Conservation (phyloP, 805 yeast species). For the Priceomyces castillae region DNA sequence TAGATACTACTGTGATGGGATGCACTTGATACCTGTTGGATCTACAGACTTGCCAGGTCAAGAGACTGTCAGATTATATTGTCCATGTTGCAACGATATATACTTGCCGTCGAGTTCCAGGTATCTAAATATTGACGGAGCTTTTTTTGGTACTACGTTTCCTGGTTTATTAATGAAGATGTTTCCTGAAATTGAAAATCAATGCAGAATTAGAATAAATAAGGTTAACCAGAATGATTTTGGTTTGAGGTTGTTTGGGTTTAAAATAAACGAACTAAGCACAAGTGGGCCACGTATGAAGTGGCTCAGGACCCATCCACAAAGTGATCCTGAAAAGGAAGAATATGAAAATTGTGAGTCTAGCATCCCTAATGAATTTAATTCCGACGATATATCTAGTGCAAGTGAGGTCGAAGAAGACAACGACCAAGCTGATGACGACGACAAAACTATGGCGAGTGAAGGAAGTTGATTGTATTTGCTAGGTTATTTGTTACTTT, state of each 20-base stretch:
- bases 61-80: constrained; percentile 87
- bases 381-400: constrained; percentile 8
- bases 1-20: constrained; percentile 82
- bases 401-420: constrained; percentile 27
- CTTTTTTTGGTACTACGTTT: constrained; percentile 94
- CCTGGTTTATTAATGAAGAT: constrained; percentile 89
- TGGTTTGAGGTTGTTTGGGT: constrained; percentile 83
- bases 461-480: constrained; percentile 18
- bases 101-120: constrained; percentile 87
- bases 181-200: constrained; percentile 86
- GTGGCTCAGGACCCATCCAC: constrained; percentile 85
- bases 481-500: not conserved
- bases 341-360: constrained; percentile 68
- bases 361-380: constrained; percentile 40
- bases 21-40: constrained; percentile 89
- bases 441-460: constrained; percentile 45
- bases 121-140: constrained; percentile 89
- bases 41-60: constrained; percentile 86
- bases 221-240: constrained; percentile 51
- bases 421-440: constrained; percentile 31
- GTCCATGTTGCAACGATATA: constrained; percentile 92
- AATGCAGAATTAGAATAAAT: constrained; percentile 55
- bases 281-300: constrained; percentile 90
- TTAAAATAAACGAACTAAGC: constrained; percentile 71
- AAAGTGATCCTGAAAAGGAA: constrained; percentile 53